Evolutionary conservation across 306 rosid species (phyloP).

Genomic region (Glycine latifolia): DNA sequence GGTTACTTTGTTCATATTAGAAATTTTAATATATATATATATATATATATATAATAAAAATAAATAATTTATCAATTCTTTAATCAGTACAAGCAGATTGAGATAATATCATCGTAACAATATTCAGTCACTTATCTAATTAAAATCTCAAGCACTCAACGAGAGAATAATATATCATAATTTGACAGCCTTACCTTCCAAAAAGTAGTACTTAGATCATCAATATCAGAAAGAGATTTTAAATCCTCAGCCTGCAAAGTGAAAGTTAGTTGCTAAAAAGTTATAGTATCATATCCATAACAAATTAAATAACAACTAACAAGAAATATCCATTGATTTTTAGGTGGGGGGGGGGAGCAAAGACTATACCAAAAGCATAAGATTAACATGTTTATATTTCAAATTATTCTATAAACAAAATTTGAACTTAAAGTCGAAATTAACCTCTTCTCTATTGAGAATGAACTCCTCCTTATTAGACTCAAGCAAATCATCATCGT

Average conservation of each 20-base stretch:
- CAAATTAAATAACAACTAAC: slow-evolving; percentile 21
- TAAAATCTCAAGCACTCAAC: slow-evolving; percentile 38
- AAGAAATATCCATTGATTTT: neutral
- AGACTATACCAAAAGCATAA: slow-evolving; percentile 23
- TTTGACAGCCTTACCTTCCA: slow-evolving; percentile 50
- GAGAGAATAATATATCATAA: slow-evolving; percentile 2
- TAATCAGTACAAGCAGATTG: slow-evolving; percentile 26
- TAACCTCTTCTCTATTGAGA: slow-evolving; percentile 71
- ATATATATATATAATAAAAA: neutral
- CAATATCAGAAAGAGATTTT: slow-evolving; percentile 56
- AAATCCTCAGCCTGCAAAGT: slow-evolving; percentile 54
- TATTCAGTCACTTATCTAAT: slow-evolving; percentile 1
- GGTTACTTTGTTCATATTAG: slow-evolving; percentile 13
- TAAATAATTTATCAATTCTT: neutral
- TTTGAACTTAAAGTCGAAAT: neutral
- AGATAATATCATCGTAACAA: slow-evolving; percentile 22
- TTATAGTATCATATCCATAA: neutral
- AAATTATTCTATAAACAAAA: slow-evolving; percentile 9
- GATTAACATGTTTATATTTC: slow-evolving; percentile 19
- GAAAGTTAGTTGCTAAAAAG: slow-evolving; percentile 20
- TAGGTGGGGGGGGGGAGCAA: neutral
- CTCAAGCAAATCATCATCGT: slow-evolving; percentile 62
- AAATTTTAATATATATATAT: neutral
- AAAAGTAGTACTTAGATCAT: slow-evolving; percentile 58
- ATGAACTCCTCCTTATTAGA: slow-evolving; percentile 87